These are phyloP conservation scores for Nemania diffusa DNA, from an alignment of 2,329 filamentous ascomycete genomes.

Conservation along the genomic window DNA sequence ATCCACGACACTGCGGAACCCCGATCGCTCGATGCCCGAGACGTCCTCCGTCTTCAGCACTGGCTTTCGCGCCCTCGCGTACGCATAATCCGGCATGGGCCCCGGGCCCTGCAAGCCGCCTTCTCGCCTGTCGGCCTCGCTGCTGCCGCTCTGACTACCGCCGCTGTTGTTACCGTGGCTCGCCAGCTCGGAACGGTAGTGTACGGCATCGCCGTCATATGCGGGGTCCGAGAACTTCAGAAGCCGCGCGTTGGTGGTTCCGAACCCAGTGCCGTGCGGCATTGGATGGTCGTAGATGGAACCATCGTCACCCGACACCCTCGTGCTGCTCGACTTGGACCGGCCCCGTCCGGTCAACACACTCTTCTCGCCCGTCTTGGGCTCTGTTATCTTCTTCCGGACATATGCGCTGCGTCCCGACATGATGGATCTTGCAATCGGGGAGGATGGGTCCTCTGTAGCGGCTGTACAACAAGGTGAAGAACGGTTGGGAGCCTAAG, in stretches of 20 bases:
- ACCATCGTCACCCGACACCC: conserved; percentile 52
- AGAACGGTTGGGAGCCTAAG: background rate
- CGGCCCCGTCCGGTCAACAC: conserved; percentile 44
- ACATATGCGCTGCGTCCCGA: conserved; percentile 68
- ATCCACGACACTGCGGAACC: conserved; percentile 62
- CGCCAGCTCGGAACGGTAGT: conserved; percentile 44
- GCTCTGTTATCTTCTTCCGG: conserved; percentile 67
- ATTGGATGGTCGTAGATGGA: conserved; percentile 53
- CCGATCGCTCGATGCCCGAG: conserved; percentile 66
- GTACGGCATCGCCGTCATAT: conserved; percentile 48
- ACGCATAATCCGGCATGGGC: conserved; percentile 57
- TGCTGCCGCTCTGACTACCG: conserved; percentile 54
- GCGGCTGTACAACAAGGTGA: background rate
- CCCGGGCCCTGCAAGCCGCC: conserved; percentile 41
- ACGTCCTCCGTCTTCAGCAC: conserved; percentile 61
- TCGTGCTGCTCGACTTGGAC: conserved; percentile 51
- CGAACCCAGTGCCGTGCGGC: conserved; percentile 55
- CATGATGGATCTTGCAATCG: conserved; percentile 52
- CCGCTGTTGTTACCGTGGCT: conserved; percentile 47
- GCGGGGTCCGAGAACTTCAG: conserved; percentile 58
- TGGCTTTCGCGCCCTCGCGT: conserved; percentile 56
- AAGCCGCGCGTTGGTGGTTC: conserved; percentile 56
- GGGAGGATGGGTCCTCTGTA: background rate
- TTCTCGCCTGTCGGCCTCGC: conserved; percentile 51
- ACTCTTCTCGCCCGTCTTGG: conserved; percentile 51